A percentile compares a stretch with the other conserved stretches of the same genome.
These are phyloP conservation scores for Aspergillus puulaauensis DNA, from an alignment of 2,329 filamentous ascomycete genomes.

Conservation along the genomic window DNA sequence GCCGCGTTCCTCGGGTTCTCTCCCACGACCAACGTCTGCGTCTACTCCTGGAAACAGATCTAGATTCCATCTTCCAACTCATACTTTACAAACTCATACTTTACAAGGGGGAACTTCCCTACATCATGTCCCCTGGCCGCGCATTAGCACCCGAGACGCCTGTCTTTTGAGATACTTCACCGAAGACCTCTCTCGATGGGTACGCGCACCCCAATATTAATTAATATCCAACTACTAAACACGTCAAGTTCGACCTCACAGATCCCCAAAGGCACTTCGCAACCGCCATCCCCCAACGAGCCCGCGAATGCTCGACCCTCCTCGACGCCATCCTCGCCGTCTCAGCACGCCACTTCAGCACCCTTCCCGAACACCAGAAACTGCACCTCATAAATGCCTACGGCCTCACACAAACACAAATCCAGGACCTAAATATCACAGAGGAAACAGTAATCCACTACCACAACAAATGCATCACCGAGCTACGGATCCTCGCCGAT, in stretches of 20 bases:
- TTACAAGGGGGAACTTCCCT: too few species aligned
- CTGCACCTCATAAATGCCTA: background rate
- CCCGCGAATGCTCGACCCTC: background rate
- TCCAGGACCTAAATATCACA: background rate
- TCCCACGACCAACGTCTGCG: background rate
- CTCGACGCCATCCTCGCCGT: background rate
- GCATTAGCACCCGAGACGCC: background rate
- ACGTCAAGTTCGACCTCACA: background rate
- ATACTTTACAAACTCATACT: too few species aligned
- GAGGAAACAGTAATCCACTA: background rate
- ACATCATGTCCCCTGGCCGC: background rate
- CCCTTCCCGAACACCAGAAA: background rate
- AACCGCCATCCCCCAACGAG: background rate
- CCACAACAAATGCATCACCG: background rate
- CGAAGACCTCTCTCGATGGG: background rate
- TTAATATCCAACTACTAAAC: background rate
- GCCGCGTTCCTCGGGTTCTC: background rate
- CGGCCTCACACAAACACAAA: background rate
- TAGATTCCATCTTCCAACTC: background rate
- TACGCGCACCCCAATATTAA: background rate
- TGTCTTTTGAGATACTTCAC: background rate
- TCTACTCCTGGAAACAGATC: background rate
- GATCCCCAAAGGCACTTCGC: background rate
- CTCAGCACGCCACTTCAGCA: background rate
- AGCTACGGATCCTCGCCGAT: background rate